Base-by-base conservation (phyloP, 2,329 filamentous ascomycete species). In the Penicillium verrucosum region DNA sequence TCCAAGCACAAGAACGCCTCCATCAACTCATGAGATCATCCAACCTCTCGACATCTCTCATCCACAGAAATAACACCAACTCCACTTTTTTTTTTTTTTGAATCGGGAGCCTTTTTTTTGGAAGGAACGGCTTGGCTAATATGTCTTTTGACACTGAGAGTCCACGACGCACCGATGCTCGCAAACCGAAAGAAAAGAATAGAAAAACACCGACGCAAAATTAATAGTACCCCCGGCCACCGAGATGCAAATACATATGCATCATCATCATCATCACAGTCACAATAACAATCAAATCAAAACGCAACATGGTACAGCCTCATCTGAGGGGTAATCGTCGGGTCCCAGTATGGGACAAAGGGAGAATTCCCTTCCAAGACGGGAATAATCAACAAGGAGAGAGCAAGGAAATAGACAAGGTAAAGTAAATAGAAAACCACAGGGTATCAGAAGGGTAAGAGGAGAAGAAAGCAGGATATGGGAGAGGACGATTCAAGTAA, bases 401-500 rank as follows among this genome's bases (percentile, higher is more conserved):
- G 25, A 55, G 42, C 9, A 53, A 51, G 32, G 54, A 49, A 42
- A 49, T 25, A 42, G 34, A 56, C 27, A 18, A 49, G 42, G 36
- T 37, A 51, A 16, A 37, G 23, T 34, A 49, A 46, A 42, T 53
- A 49, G 37, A 49, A 56, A 46, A 58, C 32, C 49, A 52, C 30
- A 42, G 61, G 61, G 64, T 61, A 65, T 65, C 49, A 60, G 59
- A 66, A 58, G 41, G 45, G 52, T 53, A 50, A 30, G 23, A 41
- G 51, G 21, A 48, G 41, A 54, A 43, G 16, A 56, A 37, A 34
- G 14, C 6, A 32, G 34, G 37, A 49, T 21, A 32, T 50, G 38
- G 46, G 41, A 16, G n/a, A n/a, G 37, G 38, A 57, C 9, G 16
- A 52, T 37, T 77, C 70, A 86, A 60, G 83, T 85, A 59, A 84